Base-by-base conservation (phyloP, 108 stramenopile genomes). In the Stephanodiscus minutulus region DNA sequence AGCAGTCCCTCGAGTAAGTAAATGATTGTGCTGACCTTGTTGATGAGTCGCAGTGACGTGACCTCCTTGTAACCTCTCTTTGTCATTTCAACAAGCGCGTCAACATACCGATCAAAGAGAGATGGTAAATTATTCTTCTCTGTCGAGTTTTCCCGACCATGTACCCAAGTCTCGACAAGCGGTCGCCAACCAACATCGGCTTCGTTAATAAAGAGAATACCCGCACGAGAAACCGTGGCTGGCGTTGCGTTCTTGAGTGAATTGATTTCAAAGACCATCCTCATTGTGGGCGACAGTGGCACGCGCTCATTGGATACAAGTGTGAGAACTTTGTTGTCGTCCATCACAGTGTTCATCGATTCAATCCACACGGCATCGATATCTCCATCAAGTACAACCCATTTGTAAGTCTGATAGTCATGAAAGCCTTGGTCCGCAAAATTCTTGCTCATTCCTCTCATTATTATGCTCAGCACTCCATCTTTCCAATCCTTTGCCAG, bases 361-460 rank as follows among this genome's bases (percentile, higher is more conserved):
- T 96, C 95, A 71, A 96, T 96, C 95, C 95, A 96, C 8, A 94
- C 93, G 9, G 95, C 93, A 63, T 96, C 95, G 57, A 96, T 95
- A 59, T 95, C 93, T 24, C 93, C 95, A 72, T 96, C 95, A 15
- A 96, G 76, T 6, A 96, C 91, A 13, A 94, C 90, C 95, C 95
- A 96, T 72, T 95, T 96, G 76, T 84, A 84, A 28, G 87, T 85
- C 64, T 94, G 94, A 61, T 89, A 93, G 63, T 90, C 92, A 52
- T 96, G 92, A 70, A 93, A 96, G 27, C 93, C 90, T 57, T 94
- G 91, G 36, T 96, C 92, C n/a, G 87, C 72, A 61, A 91, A 84
- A 80, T 93, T 95, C 77, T 95, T 94, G 77, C 92, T 87, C 92
- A 94, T 94, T 48, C 91, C 93, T 47, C 95, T 85, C 93, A 95